Evolutionary conservation across 2,329 filamentous ascomycete species (phyloP), one percentile per base, ranked within the genome.

Genomic region (Lasiodiplodia hormozganensis): DNA sequence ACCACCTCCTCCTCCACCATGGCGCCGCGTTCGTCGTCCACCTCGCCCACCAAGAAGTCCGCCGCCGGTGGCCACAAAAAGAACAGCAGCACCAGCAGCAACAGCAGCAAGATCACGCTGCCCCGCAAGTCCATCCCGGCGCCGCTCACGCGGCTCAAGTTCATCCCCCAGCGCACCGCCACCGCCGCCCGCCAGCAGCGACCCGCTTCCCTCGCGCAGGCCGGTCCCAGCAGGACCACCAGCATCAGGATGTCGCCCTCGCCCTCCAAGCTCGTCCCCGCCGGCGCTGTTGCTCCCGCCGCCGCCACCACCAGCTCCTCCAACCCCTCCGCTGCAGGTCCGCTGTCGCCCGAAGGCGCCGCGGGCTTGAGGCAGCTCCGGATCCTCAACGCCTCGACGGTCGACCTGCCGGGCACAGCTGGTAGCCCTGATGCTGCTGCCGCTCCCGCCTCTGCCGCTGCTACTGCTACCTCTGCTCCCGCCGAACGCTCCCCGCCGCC

Each of bases 91-190:
- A 34, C 2, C 8, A 34, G 8, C 31, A 10, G 31, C 31, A 34
- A 2, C 31, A 10, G 31, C 8, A 34, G 31, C 28, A 62, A 52
- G 58, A 23, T 62, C 58, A 1, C 28, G 43, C 58, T 51, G 10
- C 58, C 58, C 3, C 58, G 58, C 58, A 62, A 62, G 58, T 62
- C 58, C n/a, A 8, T 62, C 40, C 58, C 58, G 43, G 58, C 58
- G 58, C 58, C 58, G 10, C 58, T 62, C 40, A 62, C 40, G 43
- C 58, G 58, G 12, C 58, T 62, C 43, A 62, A 62, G 23, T 62
- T 62, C 58, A 62, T 62, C 18, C 58, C 58, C 7, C 58, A 62
- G 16, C 58, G 58, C 43, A 5, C 25, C 25, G 2, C 43, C 11
- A 18, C 43, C 38, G 12, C 25, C 28, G 25, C 10, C 56, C 34